A percentile compares a stretch with the other conserved stretches of the same genome.
Evolutionary conservation across 1,139 yeast genomes (phyloP).

Genomic region (Nadsonia starkeyi-henricii): DNA sequence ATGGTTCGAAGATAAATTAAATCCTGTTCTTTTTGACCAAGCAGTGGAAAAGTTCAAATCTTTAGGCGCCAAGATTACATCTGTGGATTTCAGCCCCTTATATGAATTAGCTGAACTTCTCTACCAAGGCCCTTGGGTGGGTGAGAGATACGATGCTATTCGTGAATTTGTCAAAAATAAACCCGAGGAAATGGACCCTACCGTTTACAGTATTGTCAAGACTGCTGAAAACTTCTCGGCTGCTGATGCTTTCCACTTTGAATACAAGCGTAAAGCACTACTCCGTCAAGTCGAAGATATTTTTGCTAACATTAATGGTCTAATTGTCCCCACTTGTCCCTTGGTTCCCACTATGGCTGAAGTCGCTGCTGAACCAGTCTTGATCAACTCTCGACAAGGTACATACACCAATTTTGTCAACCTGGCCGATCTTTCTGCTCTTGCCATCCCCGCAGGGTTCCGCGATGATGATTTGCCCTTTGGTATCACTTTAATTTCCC

Average conservation of each 20-base stretch:
- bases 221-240: conserved; percentile 71
- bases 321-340: conserved; percentile 89
- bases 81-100: conserved; percentile 59
- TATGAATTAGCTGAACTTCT: conserved; percentile 75
- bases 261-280: conserved; percentile 68
- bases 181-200: conserved; percentile 65
- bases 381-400: conserved; percentile 79
- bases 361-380: conserved; percentile 64
- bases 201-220: conserved; percentile 60
- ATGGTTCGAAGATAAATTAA: conserved; percentile 74
- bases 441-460: conserved; percentile 86
- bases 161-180: conserved; percentile 57
- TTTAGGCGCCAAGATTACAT: conserved; percentile 43
- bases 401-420: conserved; percentile 95
- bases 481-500: conserved; percentile 75
- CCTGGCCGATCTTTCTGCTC: conserved; percentile 82
- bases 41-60: conserved; percentile 46
- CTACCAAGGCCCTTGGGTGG: conserved; percentile 98
- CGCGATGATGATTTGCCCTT: conserved; percentile 73
- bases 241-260: conserved; percentile 69
- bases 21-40: conserved; percentile 48
- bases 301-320: conserved; percentile 50
- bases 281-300: conserved; percentile 46
- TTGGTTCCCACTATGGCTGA: conserved; percentile 69
- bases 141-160: conserved; percentile 80